These are phyloP conservation scores for Ulvella scutata DNA, from an alignment of 139 green algal genomes.

Conservation along the genomic window DNA sequence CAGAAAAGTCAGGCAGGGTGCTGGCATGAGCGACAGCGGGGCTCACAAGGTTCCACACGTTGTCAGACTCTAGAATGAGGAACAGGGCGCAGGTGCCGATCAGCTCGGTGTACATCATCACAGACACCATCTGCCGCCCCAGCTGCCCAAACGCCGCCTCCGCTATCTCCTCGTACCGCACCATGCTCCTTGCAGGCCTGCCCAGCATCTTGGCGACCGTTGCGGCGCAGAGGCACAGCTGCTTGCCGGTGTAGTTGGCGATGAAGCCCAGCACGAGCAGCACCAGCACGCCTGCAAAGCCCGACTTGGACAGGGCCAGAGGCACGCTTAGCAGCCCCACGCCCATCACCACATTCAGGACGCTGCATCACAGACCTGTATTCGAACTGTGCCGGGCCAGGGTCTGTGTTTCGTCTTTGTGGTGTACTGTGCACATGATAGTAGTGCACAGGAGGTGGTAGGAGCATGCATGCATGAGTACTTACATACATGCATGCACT, in stretches of 20 bases:
- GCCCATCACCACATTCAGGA: background rate
- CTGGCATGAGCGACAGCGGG: background rate
- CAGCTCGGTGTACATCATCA: background rate
- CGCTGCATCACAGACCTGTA: background rate
- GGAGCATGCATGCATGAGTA: no score
- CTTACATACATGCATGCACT: no score
- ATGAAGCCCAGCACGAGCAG: background rate
- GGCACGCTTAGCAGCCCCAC: background rate
- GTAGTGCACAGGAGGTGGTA: no score
- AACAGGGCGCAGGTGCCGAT: background rate
- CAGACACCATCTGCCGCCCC: background rate
- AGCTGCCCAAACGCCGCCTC: background rate
- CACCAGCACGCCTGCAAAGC: background rate
- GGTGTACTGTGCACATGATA: no score
- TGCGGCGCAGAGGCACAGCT: background rate
- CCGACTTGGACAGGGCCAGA: background rate
- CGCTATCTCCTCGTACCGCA: background rate
- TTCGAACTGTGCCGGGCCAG: no score
- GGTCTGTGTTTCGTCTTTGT: no score
- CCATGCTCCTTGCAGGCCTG: background rate
- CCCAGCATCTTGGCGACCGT: background rate
- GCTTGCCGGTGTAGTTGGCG: background rate
- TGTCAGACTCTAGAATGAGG: background rate
- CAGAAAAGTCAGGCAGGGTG: no score
- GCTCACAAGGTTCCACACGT: background rate